Conservation (phyloP, 495 filamentous ascomycete species). For the Amniculicola lignicola region DNA sequence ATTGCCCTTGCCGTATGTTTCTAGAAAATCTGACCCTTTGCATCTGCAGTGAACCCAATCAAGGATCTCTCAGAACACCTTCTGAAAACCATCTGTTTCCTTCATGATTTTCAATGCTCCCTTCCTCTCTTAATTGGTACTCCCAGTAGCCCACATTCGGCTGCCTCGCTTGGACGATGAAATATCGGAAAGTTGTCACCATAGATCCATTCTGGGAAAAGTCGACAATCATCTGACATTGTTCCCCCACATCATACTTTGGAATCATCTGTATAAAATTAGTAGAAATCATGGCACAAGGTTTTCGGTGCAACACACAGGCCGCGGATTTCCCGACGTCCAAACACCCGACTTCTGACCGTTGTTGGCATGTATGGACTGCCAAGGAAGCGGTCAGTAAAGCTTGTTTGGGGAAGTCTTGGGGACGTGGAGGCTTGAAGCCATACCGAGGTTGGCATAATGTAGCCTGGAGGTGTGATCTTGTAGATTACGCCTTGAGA, state of each 20-base stretch:
- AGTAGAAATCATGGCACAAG: background rate
- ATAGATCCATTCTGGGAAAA: background rate
- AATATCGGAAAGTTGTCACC: background rate
- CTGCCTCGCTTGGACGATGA: conserved; percentile 4
- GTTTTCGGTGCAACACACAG: no score
- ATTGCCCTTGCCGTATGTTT: background rate
- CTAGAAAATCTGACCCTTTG: background rate
- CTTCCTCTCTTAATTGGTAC: conserved; percentile 18
- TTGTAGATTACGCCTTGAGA: background rate
- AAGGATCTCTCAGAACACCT: background rate
- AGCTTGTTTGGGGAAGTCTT: background rate
- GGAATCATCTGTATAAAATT: background rate
- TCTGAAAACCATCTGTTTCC: conserved; percentile 17
- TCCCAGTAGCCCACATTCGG: conserved; percentile 11
- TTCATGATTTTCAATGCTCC: conserved; percentile 5
- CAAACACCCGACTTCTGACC: background rate
- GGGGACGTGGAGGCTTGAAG: background rate
- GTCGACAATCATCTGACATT: background rate
- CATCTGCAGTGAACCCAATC: background rate
- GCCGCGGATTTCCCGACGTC: background rate
- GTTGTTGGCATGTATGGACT: background rate
- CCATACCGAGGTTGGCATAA: conserved; percentile 5
- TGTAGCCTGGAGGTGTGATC: background rate
- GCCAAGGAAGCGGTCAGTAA: conserved; percentile 14
- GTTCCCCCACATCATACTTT: conserved; percentile 1